phyloP scores from a whole-genome alignment of 202 grass and related monocot genomes.

The Carex arenaria region DNA sequence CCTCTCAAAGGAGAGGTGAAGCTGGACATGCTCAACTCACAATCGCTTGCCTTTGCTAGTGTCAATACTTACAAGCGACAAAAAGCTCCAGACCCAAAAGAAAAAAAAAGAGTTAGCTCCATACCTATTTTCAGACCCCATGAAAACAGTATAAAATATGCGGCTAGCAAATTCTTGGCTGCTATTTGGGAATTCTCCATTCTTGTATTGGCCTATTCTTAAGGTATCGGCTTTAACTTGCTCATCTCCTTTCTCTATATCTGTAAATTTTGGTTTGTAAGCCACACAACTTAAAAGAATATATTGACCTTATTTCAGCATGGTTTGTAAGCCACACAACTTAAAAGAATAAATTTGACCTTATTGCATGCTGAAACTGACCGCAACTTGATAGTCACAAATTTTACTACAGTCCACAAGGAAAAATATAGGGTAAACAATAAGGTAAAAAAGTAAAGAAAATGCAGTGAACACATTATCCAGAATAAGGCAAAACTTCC shows the following conservation, averaged over 20 bases:
- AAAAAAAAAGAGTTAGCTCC: conserved; percentile 19
- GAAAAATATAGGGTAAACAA: background rate
- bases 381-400: background rate
- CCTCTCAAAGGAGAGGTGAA: too few relatives aligned
- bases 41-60: too few relatives aligned
- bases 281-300: background rate
- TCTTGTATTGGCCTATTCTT: conserved; percentile 83
- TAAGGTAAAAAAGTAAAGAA: background rate
- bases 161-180: conserved; percentile 72
- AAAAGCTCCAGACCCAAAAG: background rate
- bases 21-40: too few relatives aligned
- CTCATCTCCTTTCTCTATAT: conserved; percentile 94
- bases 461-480: background rate
- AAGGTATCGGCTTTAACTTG: conserved; percentile 85
- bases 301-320: background rate
- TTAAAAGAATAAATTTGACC: background rate
- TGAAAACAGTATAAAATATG: conserved; percentile 94
- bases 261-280: conserved; percentile 35
- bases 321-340: background rate
- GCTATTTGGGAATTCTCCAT: conserved; percentile 68
- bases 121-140: conserved; percentile 96
- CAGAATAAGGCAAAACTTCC: background rate
- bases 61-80: too few relatives aligned
- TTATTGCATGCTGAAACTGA: background rate
- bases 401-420: background rate